Base-by-base conservation (phyloP, 2,329 filamentous ascomycete species). In the Scolecobasidium constrictum region DNA sequence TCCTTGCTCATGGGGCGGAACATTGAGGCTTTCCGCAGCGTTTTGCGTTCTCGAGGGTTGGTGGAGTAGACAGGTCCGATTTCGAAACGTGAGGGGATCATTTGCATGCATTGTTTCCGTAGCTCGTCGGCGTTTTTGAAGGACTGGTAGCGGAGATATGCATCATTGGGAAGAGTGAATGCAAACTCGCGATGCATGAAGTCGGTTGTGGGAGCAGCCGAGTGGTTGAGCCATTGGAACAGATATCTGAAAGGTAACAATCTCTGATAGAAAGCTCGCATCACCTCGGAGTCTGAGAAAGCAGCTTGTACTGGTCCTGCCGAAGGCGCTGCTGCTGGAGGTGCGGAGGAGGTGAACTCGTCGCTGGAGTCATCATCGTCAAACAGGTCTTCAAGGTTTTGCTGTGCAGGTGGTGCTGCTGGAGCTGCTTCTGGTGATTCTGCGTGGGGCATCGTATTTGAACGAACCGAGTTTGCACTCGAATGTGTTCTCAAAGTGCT, bases 151-250 rank as follows among this genome's bases (percentile, higher is more conserved):
- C 92, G 83, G 21, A 94, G 73, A 61, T 95, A 94, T 33, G 83
- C 84, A 52, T 94, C 88, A 56, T 88, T 93, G 46, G 83, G 81
- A n/a, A 96, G 73, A 2, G 88, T 94, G 57, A 96, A 90, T 15
- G 92, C 88, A 59, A 98, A 96, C 62, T 98, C 92, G 57, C 92
- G 83, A 60, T 96, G 85, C 20, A 73, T 79, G 65, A 96, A 96
- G 63, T 96, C 88, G 50, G 80, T 81, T 4, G 83, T 82, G 0
- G 92, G 88, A 5, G 79, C 79, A 5, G 86, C 82, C 42, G 85
- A 86, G 63, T 96, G 92, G 58, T 96, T 98, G 38, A 98, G 77
- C 92, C 92, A 98, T 61, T 95, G 88, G 64, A 95, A 98, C 16
- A 96, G 78, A 48, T 86, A 83, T 46, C 88, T 79, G 72, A 94